These are phyloP conservation scores for Mucor mucedo DNA, from an alignment of 371 early-diverging fungal genomes.

Conservation along the genomic window DNA sequence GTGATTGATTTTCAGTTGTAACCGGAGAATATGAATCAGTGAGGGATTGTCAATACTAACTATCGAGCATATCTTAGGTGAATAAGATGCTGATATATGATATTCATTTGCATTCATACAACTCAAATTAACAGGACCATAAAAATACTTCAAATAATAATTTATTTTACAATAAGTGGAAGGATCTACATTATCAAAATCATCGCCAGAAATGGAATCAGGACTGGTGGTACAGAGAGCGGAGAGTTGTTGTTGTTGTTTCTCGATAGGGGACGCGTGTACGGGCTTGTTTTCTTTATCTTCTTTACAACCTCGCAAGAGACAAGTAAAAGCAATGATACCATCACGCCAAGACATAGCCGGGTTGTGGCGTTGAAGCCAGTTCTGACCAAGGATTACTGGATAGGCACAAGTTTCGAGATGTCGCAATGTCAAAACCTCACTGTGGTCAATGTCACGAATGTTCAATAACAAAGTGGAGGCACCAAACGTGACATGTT, in stretches of 20 bases:
- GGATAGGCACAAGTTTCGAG: not conserved
- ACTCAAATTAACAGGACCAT: not conserved
- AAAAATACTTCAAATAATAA: not conserved
- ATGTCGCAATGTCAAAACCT: not conserved
- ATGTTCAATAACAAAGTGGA: not conserved
- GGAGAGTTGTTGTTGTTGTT: no score
- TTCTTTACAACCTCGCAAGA: not conserved
- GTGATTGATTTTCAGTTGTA: no score
- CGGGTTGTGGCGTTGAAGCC: not conserved
- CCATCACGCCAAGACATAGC: not conserved
- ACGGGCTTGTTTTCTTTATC: no score
- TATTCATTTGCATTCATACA: not conserved
- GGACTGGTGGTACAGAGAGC: no score
- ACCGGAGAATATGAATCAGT: no score
- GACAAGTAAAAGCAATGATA: not conserved
- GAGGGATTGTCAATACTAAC: no score
- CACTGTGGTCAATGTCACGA: not conserved
- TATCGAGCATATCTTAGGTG: no score
- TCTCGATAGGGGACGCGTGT: not conserved
- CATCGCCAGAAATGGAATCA: no score
- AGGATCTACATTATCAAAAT: no score
- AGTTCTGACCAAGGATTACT: slow-evolving; percentile 1
- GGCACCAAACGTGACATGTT: not conserved
- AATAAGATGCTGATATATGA: no score
- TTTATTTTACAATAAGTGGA: no score